Conservation (phyloP, 306 rosid species). For the cucumber (Cucumis sativus) region Cucumber_9930_V3 NC_026661.2:18377001-18377500, state of each 20-base stretch:
- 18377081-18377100: constrained; percentile 18
- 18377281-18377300: constrained; percentile 27
- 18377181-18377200: no score
- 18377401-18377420: constrained; percentile 20
- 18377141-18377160: background rate
- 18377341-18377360: constrained; percentile 24
- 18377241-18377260: constrained; percentile 21
- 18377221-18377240: constrained; percentile 22
- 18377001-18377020: constrained; percentile 83
- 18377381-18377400: constrained; percentile 24
- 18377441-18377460: background rate
- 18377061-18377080: constrained; percentile 76
- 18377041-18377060: constrained; percentile 45
- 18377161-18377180: background rate
- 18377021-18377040: constrained; percentile 54
- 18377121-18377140: constrained; percentile 24
- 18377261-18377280: constrained; percentile 22
- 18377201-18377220: background rate
- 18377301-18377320: constrained; percentile 21
- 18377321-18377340: constrained; percentile 24
- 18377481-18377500: background rate
- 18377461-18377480: constrained; percentile 28
- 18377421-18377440: constrained; percentile 14
- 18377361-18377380: constrained; percentile 16
- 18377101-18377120: constrained; percentile 51